Base-by-base conservation (phyloP, 768 basidiomycete genomes). In the Mycena epipterygia region DNA sequence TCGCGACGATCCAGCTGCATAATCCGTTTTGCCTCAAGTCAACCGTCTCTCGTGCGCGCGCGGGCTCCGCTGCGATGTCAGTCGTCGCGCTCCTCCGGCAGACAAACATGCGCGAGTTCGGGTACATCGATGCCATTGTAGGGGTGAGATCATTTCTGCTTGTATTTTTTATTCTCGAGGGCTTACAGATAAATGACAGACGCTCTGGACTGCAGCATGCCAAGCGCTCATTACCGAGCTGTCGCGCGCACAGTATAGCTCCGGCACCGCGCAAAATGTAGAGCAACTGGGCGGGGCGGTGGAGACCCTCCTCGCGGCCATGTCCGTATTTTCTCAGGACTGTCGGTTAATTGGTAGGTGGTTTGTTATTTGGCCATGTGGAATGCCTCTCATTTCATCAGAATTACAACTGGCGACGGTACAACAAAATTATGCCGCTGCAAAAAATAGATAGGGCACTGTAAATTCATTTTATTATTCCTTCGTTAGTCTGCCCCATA, bases 41-140 rank as follows among this genome's bases (percentile, higher is more conserved):
- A 12, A 48, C n/a, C 12, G 27, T 29, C 2, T 74, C 70, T 5
- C 67, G 63, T 1, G 27, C 48, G 5, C 68, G 71, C 33, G 46
- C 63, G 4, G 5, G 52, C 21, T 21, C 48, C 11, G 66, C 73
- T 1, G 70, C 73, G 17, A 52, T 58, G 60, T 57, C 64, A 6
- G 39, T 74, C 46, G 71, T 72, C 27, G 48, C 35, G 27, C 60
- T 69, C 23, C 27, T 72, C 12, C 57, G 51, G 2, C 56, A 62
- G 27, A 53, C 60, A 1, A 61, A 74, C 33, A 41, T 74, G 21
- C 33, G 21, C 33, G 71, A 66, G 17, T 52, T 74, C 16, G 64
- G 48, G 16, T 72, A 63, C 44, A 64, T 74, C 27, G 73, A 74
- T 57, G 70, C 73, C 23, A 74, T 74, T 29, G 48, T 70, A 14